These are phyloP conservation scores for Colletotrichum kahawae DNA, from an alignment of 2,329 filamentous ascomycete genomes.

Conservation along the genomic window DNA sequence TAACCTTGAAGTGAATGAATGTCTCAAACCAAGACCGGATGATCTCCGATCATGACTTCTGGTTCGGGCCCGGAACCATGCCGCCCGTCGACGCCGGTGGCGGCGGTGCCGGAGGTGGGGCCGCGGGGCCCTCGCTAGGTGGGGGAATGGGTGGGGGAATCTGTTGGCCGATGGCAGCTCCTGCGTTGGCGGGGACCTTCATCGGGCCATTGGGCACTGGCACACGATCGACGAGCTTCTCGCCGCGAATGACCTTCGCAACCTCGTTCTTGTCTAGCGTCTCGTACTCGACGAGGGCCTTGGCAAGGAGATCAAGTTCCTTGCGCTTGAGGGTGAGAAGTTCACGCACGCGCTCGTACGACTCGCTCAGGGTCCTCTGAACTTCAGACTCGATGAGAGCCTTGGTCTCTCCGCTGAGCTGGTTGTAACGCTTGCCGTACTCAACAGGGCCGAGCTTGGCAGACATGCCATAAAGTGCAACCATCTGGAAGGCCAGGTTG, in stretches of 20 bases:
- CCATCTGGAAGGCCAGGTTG: constrained; percentile 81
- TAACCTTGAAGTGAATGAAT: background rate
- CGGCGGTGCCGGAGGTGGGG: constrained; percentile 11
- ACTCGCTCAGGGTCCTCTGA: constrained; percentile 81
- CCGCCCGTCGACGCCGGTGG: constrained; percentile 15
- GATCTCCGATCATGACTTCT: constrained; percentile 7
- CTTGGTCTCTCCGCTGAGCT: constrained; percentile 85
- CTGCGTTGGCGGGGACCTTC: constrained; percentile 33
- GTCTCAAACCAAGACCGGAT: background rate
- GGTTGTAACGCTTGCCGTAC: constrained; percentile 78
- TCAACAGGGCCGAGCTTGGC: constrained; percentile 88
- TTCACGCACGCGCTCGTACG: constrained; percentile 73
- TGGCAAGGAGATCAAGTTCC: constrained; percentile 86
- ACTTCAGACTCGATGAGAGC: constrained; percentile 88
- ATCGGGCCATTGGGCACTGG: constrained; percentile 62
- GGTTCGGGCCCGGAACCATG: background rate
- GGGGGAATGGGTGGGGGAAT: constrained; percentile 14
- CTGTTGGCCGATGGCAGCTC: background rate
- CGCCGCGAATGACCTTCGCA: constrained; percentile 85
- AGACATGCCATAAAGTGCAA: constrained; percentile 90
- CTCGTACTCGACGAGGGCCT: constrained; percentile 93
- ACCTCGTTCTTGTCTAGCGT: constrained; percentile 90
- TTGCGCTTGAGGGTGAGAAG: constrained; percentile 78
- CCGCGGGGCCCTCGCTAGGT: background rate
- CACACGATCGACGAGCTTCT: constrained; percentile 76